Conservation (phyloP, 2,329 filamentous ascomycete species). For the Aspergillus intermedius region DNA sequence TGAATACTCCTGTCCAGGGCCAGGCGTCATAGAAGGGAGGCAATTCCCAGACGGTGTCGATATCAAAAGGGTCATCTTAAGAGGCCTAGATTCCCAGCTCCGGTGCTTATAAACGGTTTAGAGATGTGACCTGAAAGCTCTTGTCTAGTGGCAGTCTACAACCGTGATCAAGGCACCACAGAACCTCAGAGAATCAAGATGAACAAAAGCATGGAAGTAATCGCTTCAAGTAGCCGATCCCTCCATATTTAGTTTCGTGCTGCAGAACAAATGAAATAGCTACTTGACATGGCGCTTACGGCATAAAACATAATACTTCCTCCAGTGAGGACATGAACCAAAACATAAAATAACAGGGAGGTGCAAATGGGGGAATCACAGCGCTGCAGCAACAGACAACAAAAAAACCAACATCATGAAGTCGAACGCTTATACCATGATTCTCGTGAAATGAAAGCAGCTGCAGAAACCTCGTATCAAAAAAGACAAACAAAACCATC, state of each 20-base stretch:
- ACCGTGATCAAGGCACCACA: too few relatives aligned
- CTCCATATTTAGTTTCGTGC: not conserved
- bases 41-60: too few relatives aligned
- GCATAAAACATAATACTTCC: constrained; percentile 2
- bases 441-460: constrained; percentile 6
- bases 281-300: not conserved
- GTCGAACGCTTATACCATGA: constrained; percentile 5
- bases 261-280: not conserved
- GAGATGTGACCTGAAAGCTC: too few relatives aligned
- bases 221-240: not conserved
- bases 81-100: too few relatives aligned
- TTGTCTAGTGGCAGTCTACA: too few relatives aligned
- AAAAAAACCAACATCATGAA: constrained; percentile 10
- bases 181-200: too few relatives aligned
- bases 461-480: not conserved
- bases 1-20: too few relatives aligned
- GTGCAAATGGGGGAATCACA: constrained; percentile 26
- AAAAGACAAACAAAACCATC: constrained; percentile 1
- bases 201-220: not conserved
- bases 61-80: too few relatives aligned
- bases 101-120: too few relatives aligned
- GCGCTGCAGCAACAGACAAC: constrained; percentile 14
- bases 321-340: not conserved
- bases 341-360: constrained; percentile 3
- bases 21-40: too few relatives aligned